These are phyloP conservation scores for Coemansia sp. DNA, from an alignment of 192 early-diverging fungal species.

Conservation along the genomic window DNA sequence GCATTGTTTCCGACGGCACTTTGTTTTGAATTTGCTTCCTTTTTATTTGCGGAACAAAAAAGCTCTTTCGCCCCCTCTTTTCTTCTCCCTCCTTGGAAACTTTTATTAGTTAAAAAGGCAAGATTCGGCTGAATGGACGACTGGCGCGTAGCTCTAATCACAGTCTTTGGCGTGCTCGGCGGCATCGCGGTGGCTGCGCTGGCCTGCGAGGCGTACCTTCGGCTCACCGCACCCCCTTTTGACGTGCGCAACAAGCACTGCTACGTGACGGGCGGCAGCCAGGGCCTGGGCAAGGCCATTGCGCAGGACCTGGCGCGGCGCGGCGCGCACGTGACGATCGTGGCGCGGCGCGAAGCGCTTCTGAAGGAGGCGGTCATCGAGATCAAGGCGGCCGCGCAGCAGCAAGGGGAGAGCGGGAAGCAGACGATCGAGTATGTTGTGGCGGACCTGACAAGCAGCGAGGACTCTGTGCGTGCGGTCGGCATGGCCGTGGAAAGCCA, in stretches of 20 bases:
- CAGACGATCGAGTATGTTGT: constrained; percentile 57
- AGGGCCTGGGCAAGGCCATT: constrained; percentile 68
- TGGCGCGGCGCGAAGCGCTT: constrained; percentile 56
- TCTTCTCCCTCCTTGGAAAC: too few species aligned
- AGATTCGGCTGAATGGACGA: constrained; percentile 30
- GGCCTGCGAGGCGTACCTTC: constrained; percentile 18
- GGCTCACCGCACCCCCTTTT: constrained; percentile 24
- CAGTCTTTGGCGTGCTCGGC: constrained; percentile 28
- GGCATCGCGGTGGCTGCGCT: constrained; percentile 16
- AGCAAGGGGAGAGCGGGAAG: constrained; percentile 33
- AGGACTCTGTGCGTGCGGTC: constrained; percentile 58
- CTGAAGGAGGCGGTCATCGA: constrained; percentile 60
- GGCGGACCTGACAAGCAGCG: constrained; percentile 64
- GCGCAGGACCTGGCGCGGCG: constrained; percentile 64
- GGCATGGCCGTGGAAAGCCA: constrained; percentile 59
- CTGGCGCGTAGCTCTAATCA: constrained; percentile 37
- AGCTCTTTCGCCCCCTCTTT: background rate
- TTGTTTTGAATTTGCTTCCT: too few species aligned
- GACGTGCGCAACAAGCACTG: constrained; percentile 63
- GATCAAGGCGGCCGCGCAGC: constrained; percentile 48
- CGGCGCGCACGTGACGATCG: constrained; percentile 73
- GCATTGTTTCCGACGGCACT: constrained; percentile 84
- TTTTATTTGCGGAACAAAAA: too few species aligned
- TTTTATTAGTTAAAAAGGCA: background rate
- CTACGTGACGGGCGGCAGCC: constrained; percentile 76